phyloP scores from a whole-genome alignment of 768 basidiomycete genomes.

The Russula sp. region DNA sequence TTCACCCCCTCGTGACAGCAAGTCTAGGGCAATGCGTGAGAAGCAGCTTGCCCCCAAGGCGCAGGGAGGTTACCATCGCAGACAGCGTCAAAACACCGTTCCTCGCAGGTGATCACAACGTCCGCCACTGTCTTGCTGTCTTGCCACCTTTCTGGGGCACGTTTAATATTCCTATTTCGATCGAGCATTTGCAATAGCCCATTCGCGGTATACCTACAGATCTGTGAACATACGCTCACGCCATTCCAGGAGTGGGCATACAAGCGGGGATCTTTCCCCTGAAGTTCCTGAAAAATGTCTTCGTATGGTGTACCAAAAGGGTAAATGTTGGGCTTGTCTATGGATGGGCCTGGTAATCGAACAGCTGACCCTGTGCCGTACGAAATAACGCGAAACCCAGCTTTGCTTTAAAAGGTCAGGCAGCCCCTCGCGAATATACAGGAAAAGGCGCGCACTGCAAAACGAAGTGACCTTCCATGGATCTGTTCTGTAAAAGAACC shows the following conservation, averaged over 20 bases:
- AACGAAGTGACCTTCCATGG: conserved; percentile 96
- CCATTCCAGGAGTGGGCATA: conserved; percentile 33
- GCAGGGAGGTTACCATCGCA: conserved; percentile 71
- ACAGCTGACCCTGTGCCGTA: conserved; percentile 97
- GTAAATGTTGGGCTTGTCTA: conserved; percentile 98
- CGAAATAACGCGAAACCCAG: conserved; percentile 85
- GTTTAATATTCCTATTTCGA: conserved; percentile 85
- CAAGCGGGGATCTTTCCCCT: conserved; percentile 75
- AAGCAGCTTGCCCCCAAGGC: conserved; percentile 3
- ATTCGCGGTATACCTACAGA: conserved; percentile 78
- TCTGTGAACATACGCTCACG: not conserved
- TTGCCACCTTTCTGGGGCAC: conserved; percentile 95
- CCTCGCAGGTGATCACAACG: conserved; percentile 97
- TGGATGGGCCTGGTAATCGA: conserved; percentile 88
- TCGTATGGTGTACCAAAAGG: conserved; percentile 96
- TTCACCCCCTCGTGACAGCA: conserved; percentile 82
- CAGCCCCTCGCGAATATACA: not conserved
- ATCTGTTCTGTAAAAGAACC: conserved; percentile 64
- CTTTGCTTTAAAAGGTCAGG: conserved; percentile 51
- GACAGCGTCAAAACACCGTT: conserved; percentile 96
- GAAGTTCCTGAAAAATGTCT: conserved; percentile 86
- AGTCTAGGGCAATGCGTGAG: conserved; percentile 44
- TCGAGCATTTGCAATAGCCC: conserved; percentile 95
- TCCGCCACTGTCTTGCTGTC: conserved; percentile 86
- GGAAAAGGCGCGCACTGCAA: conserved; percentile 54